phyloP scores from a whole-genome alignment of 805 yeast species.

The Wickerhamomyces sydowiorum region DNA sequence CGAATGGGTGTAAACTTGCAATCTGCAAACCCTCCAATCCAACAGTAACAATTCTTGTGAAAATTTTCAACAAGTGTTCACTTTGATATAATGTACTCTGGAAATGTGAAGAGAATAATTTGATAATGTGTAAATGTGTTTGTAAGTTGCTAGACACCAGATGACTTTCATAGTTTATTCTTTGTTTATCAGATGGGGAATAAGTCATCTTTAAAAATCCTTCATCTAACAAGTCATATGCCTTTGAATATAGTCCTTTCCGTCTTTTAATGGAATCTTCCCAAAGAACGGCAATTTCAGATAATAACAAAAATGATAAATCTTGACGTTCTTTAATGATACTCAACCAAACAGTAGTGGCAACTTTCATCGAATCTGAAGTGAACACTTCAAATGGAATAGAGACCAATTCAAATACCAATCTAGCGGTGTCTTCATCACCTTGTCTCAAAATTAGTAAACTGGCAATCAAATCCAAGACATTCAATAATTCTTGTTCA shows the following conservation, averaged over 20 bases:
- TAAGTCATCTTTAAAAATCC: constrained; percentile 80
- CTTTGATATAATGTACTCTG: constrained; percentile 74
- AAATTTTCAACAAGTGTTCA: constrained; percentile 60
- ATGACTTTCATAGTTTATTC: constrained; percentile 46
- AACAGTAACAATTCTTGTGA: constrained; percentile 51
- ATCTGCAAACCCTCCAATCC: constrained; percentile 45
- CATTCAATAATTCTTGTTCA: constrained; percentile 30
- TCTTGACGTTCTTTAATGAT: constrained; percentile 62
- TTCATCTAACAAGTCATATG: constrained; percentile 50
- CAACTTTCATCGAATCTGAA: constrained; percentile 51
- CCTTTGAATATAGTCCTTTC: constrained; percentile 59
- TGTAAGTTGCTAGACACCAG: constrained; percentile 43
- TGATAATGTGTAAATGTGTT: constrained; percentile 66
- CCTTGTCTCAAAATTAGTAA: constrained; percentile 32
- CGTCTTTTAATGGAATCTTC: constrained; percentile 52
- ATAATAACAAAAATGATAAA: constrained; percentile 51
- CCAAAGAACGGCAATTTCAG: constrained; percentile 68
- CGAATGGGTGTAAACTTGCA: constrained; percentile 81
- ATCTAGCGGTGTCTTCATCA: constrained; percentile 30
- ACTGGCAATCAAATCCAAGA: constrained; percentile 40
- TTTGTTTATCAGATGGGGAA: constrained; percentile 69
- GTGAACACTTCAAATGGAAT: constrained; percentile 71
- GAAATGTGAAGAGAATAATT: constrained; percentile 68
- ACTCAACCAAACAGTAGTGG: constrained; percentile 76
- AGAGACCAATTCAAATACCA: constrained; percentile 42